Evolutionary conservation across 129 eudicot species (phyloP).

Genomic region (Flaveria bidentis): DNA sequence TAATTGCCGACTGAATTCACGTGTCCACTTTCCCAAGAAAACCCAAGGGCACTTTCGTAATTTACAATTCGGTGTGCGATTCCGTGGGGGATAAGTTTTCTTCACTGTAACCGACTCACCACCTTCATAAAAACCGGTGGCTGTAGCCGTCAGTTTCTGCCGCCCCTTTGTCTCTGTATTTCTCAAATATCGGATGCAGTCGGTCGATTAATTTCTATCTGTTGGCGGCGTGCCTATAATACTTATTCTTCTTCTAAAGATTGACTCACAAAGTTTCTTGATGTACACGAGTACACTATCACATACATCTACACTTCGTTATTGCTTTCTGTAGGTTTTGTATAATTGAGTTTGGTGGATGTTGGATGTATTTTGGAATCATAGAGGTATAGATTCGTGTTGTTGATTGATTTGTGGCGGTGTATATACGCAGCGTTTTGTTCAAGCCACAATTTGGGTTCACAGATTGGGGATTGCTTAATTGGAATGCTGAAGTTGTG

Average conservation of each 20-base stretch:
- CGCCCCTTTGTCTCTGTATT: conserved; percentile 1
- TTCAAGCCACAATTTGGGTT: conserved; percentile 1
- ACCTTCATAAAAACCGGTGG: conserved; percentile 24
- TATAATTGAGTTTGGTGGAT: no score
- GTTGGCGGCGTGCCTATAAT: conserved; percentile 37
- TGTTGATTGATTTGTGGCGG: background rate
- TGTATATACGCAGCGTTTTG: conserved; percentile 26
- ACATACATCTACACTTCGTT: background rate
- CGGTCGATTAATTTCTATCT: background rate
- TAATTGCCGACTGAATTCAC: conserved; percentile 23
- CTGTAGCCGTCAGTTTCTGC: conserved; percentile 35
- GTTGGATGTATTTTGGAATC: no score
- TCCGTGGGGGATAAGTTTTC: conserved; percentile 37
- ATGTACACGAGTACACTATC: background rate
- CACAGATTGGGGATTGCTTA: no score
- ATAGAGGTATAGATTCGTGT: no score
- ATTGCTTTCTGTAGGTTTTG: no score
- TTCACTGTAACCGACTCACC: conserved; percentile 21
- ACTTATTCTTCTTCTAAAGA: background rate
- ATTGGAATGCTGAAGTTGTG: background rate
- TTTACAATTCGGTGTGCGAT: background rate
- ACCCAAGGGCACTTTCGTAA: conserved; percentile 24
- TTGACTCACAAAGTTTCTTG: background rate
- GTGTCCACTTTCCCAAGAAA: conserved; percentile 30
- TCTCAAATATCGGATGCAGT: background rate